Base-by-base conservation (phyloP, 441 rosid genomes). In the Breynia disticha region DNA sequence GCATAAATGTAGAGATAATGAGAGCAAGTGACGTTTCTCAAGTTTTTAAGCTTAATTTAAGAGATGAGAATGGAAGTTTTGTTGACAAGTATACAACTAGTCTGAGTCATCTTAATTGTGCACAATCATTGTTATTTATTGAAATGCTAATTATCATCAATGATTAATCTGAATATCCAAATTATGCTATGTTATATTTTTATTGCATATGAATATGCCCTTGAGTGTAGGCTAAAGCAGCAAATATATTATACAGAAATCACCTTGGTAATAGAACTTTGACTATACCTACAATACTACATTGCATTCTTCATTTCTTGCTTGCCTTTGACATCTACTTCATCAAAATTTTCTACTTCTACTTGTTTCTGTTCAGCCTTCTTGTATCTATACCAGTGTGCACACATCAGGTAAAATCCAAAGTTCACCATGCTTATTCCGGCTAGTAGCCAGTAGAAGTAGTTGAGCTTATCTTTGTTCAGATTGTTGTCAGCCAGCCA, bases 341-440 rank as follows among this genome's bases (percentile, higher is more conserved):
- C 46, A 1, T 50, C 20, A 22, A 11, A 24, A 19, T 19, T 54
- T 63, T 51, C 70, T 52, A 38, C 48, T 59, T 55, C 58, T 24
- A 24, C 32, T 24, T 24, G 32, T 24, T 24, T 24, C 64, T 46
- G 10, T 22, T 69, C 70, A 16, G 58, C 77, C 20, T 69, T 65
- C 73, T 80, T 83, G 15, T 83, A 83, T 54, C 66, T 70, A 43
- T 80, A 80, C 84, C 87, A 80, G 19, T 81, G 77, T 19, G 90
- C 79, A 52, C 90, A 83, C 12, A 52, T n/a, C 69, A 83, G 46
- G 48, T 79, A 83, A 19, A 73, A 35, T n/a, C 71, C 79, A 16
- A 83, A 79, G 62, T 83, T 83, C 38, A 72, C 44, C 0, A 66
- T 50, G 58, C 87, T 79, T 11, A 77, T 1, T 35, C 16, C 80